Evolutionary conservation across 2,329 filamentous ascomycete genomes (phyloP).

Genomic region (Colletotrichum plurivorum): DNA sequence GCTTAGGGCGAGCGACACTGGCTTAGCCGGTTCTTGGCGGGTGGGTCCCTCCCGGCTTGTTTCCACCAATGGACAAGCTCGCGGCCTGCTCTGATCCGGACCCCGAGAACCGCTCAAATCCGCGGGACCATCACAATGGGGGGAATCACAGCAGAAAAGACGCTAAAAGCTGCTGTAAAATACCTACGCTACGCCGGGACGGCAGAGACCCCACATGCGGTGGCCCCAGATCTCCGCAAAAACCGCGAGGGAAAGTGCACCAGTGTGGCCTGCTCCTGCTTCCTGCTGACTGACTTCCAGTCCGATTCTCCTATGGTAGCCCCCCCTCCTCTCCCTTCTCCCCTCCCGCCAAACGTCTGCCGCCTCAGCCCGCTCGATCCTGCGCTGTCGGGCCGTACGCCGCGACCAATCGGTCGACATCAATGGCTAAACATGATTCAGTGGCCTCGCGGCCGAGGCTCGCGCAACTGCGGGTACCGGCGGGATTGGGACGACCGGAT

Average conservation of each 20-base stretch:
- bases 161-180: neutral
- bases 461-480: constrained; percentile 32
- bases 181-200: constrained; percentile 2
- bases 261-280: constrained; percentile 13
- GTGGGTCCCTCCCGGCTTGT: constrained; percentile 11
- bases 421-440: constrained; percentile 38
- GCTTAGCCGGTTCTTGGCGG: constrained; percentile 30
- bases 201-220: constrained; percentile 23
- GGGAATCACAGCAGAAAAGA: neutral
- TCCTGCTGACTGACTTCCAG: too few relatives aligned
- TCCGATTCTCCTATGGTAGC: neutral
- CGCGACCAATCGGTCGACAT: constrained; percentile 28
- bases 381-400: constrained; percentile 23
- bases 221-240: constrained; percentile 29
- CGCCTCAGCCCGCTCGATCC: constrained; percentile 21
- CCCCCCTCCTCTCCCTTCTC: neutral
- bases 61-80: constrained; percentile 29
- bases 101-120: constrained; percentile 39
- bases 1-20: constrained; percentile 10
- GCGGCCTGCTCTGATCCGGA: constrained; percentile 36
- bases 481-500: constrained; percentile 35
- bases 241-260: constrained; percentile 11
- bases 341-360: neutral
- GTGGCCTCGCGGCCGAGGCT: constrained; percentile 35
- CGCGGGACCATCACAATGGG: constrained; percentile 20